Percentiles rank a stretch among this genome's conserved stretches.
Conservation (phyloP, 2,329 filamentous ascomycete genomes). For the Chalaropsis thielavioides region DNA sequence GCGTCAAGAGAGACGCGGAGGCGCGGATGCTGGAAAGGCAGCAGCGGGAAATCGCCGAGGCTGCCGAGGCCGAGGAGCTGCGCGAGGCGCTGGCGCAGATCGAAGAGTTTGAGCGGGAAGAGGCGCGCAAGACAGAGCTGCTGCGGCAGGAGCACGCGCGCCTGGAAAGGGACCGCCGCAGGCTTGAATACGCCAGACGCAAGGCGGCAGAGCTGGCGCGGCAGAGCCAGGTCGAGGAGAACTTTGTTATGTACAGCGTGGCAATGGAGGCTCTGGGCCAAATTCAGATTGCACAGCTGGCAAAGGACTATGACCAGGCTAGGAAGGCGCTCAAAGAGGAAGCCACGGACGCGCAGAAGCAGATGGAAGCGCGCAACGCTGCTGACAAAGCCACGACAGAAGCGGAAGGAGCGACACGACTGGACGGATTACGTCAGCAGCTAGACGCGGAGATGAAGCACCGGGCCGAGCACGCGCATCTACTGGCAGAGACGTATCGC, state of each 20-base stretch:
- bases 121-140: conserved; percentile 30
- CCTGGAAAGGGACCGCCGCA: conserved; percentile 29
- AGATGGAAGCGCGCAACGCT: conserved; percentile 25
- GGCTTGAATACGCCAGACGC: conserved; percentile 27
- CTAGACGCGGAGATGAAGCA: conserved; percentile 30
- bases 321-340: conserved; percentile 21
- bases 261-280: conserved; percentile 30
- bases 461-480: conserved; percentile 29
- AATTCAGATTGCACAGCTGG: conserved; percentile 29
- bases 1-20: conserved; percentile 28
- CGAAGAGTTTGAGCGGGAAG: conserved; percentile 34
- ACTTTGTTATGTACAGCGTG: conserved; percentile 27
- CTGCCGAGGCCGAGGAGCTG: conserved; percentile 25
- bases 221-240: conserved; percentile 24
- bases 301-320: conserved; percentile 28
- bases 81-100: conserved; percentile 32
- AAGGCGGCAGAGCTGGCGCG: conserved; percentile 24
- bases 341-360: conserved; percentile 21
- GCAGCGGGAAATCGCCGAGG: conserved; percentile 25
- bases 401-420: conserved; percentile 21
- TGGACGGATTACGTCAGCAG: conserved; percentile 25
- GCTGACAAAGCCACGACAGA: conserved; percentile 24
- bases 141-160: conserved; percentile 28
- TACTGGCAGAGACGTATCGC: conserved; percentile 32
- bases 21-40: conserved; percentile 23